phyloP scores from a whole-genome alignment of 75 land plant species.

The Isoetes taiwanensis region DNA sequence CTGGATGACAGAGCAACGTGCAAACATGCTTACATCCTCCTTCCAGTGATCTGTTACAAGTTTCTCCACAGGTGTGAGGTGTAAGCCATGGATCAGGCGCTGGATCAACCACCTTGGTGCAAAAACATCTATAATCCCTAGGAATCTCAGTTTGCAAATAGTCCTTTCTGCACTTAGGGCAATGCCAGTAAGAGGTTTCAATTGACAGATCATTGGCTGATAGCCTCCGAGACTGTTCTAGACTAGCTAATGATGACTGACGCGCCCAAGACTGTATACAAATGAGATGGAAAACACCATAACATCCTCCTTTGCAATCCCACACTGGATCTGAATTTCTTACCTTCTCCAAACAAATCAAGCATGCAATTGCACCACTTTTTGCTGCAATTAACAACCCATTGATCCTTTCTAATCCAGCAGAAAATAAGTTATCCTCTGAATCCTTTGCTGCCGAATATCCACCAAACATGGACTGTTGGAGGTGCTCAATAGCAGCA shows the following conservation, averaged over 20 bases:
- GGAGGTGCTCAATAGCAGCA: no score
- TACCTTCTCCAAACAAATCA: conserved; percentile 84
- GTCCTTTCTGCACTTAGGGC: conserved; percentile 73
- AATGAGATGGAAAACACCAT: conserved; percentile 69
- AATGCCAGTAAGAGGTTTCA: conserved; percentile 48
- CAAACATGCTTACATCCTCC: conserved; percentile 66
- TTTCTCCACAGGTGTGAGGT: conserved; percentile 92
- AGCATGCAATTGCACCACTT: conserved; percentile 63
- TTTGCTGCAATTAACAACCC: conserved; percentile 56
- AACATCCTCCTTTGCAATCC: conserved; percentile 65
- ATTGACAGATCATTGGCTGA: conserved; percentile 31
- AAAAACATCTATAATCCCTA: conserved; percentile 54
- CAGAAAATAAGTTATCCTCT: no score
- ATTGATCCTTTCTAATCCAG: conserved; percentile 54
- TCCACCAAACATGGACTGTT: no score
- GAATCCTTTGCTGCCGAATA: no score
- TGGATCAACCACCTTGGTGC: conserved; percentile 72
- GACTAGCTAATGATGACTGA: conserved; percentile 43
- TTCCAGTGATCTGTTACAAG: conserved; percentile 40
- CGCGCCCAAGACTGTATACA: conserved; percentile 91
- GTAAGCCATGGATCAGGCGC: conserved; percentile 75
- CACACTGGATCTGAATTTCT: conserved; percentile 64
- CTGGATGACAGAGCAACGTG: conserved; percentile 86
- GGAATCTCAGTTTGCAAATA: conserved; percentile 49
- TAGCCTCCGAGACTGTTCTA: conserved; percentile 29